A percentile compares a stretch with the other conserved stretches of the same genome.
phyloP scores from a whole-genome alignment of 805 yeast species.

The Myxozyma nipponensis region DNA sequence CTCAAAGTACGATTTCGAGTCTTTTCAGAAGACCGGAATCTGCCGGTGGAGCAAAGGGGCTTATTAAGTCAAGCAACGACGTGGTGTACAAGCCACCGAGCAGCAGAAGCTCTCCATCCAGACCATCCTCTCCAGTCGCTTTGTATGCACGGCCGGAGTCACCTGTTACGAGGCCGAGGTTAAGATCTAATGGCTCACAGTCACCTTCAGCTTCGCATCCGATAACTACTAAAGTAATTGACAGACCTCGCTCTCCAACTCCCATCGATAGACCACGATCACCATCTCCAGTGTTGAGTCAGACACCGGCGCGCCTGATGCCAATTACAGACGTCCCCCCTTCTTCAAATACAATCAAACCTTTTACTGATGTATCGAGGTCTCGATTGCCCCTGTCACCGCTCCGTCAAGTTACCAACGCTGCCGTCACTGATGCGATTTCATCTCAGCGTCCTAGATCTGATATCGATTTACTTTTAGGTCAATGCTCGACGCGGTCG shows the following conservation, averaged over 20 bases:
- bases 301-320: neutral
- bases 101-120: neutral
- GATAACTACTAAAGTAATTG: too few species aligned
- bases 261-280: neutral
- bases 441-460: neutral
- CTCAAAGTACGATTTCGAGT: too few species aligned
- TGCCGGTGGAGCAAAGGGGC: too few species aligned
- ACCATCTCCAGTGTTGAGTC: neutral
- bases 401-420: constrained; percentile 17
- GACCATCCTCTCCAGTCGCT: too few species aligned
- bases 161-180: neutral
- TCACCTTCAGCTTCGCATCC: too few species aligned
- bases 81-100: too few species aligned
- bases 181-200: neutral
- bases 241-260: too few species aligned
- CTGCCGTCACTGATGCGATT: neutral
- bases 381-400: constrained; percentile 15
- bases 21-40: too few species aligned
- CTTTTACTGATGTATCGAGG: neutral
- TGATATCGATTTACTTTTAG: constrained; percentile 38
- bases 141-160: neutral
- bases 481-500: constrained; percentile 38
- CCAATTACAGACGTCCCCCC: neutral
- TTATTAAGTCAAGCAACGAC: too few species aligned
- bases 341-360: neutral